phyloP scores from a whole-genome alignment of 495 filamentous ascomycete species.

The Neurospora intermedia region DNA sequence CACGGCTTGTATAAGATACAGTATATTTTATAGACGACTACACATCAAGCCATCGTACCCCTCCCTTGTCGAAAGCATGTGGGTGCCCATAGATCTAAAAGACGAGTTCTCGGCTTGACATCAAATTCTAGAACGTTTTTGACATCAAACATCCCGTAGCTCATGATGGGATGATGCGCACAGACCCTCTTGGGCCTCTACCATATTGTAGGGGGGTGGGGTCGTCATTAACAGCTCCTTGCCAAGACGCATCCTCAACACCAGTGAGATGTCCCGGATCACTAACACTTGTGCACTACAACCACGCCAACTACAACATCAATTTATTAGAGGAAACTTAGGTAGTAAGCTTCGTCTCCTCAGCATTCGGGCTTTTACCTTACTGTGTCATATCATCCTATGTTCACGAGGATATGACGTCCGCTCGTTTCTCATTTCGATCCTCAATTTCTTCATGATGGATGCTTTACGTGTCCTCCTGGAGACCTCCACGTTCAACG shows the following conservation, averaged over 20 bases:
- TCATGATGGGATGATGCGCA: background rate
- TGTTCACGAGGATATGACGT: background rate
- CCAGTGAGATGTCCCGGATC: background rate
- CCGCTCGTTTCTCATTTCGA: background rate
- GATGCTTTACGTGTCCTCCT: constrained; percentile 4
- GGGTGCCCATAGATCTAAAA: background rate
- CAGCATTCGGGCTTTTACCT: background rate
- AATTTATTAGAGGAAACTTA: background rate
- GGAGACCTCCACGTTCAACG: background rate
- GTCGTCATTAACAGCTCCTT: background rate
- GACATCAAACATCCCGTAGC: background rate
- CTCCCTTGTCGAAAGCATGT: background rate
- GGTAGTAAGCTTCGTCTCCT: background rate
- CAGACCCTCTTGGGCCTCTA: background rate
- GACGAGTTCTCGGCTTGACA: background rate
- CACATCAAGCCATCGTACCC: background rate
- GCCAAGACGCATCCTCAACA: background rate
- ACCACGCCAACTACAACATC: background rate
- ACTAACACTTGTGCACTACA: background rate
- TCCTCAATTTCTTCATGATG: constrained; percentile 4
- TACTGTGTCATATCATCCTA: background rate
- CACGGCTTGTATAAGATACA: constrained; percentile 14
- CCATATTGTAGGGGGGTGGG: background rate
- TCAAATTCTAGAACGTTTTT: background rate
- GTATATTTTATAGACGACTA: constrained; percentile 9